Conservation (phyloP, 345 rosid species). For the Erysimum cheiranthoides region DNA sequence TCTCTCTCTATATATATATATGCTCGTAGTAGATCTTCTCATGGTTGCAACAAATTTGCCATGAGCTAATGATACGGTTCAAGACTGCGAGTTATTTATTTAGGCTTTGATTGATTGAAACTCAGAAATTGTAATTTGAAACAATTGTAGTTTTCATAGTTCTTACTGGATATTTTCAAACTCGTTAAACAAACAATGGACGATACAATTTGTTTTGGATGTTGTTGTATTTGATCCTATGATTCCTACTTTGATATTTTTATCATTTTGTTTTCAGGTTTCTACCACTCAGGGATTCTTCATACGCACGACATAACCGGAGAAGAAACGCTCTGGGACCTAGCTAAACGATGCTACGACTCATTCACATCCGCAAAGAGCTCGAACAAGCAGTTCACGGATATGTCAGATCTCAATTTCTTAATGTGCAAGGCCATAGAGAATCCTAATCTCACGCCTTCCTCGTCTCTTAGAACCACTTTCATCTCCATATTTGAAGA, state of each 20-base stretch:
- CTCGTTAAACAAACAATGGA: not conserved
- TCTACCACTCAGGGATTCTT: slow-evolving; percentile 74
- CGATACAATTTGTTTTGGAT: not conserved
- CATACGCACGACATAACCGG: slow-evolving; percentile 70
- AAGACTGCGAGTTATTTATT: not conserved
- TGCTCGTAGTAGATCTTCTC: slow-evolving; percentile 10
- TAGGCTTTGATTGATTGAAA: not conserved
- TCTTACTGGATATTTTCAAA: not conserved
- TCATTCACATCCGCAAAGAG: slow-evolving; percentile 61
- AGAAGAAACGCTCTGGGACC: slow-evolving; percentile 65
- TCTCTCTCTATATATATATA: not conserved
- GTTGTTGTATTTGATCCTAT: not conserved
- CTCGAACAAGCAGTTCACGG: slow-evolving; percentile 70
- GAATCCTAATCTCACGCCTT: slow-evolving; percentile 76
- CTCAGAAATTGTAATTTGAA: not conserved
- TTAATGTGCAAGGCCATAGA: slow-evolving; percentile 85
- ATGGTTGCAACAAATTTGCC: not conserved
- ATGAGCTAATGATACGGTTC: not conserved
- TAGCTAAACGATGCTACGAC: slow-evolving; percentile 60
- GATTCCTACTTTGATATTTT: not conserved
- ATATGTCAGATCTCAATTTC: slow-evolving; percentile 79
- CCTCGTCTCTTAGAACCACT: slow-evolving; percentile 66
- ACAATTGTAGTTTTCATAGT: not conserved
- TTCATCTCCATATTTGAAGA: slow-evolving; percentile 77
- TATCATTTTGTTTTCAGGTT: slow-evolving; percentile 51